phyloP scores from a whole-genome alignment of 2,329 filamentous ascomycete species.

The Clonostachys sp. region DNA sequence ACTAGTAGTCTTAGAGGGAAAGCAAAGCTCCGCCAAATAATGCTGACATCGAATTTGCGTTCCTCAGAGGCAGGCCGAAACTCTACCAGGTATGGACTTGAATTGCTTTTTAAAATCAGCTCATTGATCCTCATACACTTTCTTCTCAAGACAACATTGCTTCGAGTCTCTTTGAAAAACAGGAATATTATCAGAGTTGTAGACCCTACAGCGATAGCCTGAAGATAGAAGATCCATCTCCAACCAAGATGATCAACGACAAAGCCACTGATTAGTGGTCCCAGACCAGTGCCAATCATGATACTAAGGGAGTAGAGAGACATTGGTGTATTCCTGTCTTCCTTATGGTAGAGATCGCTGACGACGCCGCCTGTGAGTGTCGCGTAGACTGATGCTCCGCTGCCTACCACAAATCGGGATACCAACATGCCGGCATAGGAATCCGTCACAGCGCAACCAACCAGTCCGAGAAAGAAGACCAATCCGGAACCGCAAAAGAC shows the following conservation, averaged over 20 bases:
- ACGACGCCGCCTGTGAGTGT: slow-evolving; percentile 59
- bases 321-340: slow-evolving; percentile 66
- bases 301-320: slow-evolving; percentile 58
- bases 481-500: slow-evolving; percentile 20
- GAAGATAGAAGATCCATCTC: slow-evolving; percentile 66
- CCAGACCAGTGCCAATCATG: slow-evolving; percentile 58
- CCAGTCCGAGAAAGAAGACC: slow-evolving; percentile 24
- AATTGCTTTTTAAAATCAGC: slow-evolving; percentile 41
- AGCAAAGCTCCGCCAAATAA: slow-evolving; percentile 18
- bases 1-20: slow-evolving; percentile 39
- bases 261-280: slow-evolving; percentile 54
- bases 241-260: slow-evolving; percentile 54
- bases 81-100: neutral
- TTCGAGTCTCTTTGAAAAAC: slow-evolving; percentile 64
- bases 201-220: slow-evolving; percentile 52
- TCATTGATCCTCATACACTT: slow-evolving; percentile 45
- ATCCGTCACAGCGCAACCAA: slow-evolving; percentile 56
- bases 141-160: slow-evolving; percentile 58
- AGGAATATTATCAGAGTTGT: slow-evolving; percentile 52
- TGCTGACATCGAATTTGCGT: slow-evolving; percentile 8
- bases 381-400: slow-evolving; percentile 47
- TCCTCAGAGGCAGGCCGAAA: slow-evolving; percentile 7
- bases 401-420: slow-evolving; percentile 57
- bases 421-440: slow-evolving; percentile 58
- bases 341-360: slow-evolving; percentile 59